Percentiles rank a stretch among this genome's conserved stretches.
phyloP scores from a whole-genome alignment of 208 protist species.

The Crithidia sp. region DNA sequence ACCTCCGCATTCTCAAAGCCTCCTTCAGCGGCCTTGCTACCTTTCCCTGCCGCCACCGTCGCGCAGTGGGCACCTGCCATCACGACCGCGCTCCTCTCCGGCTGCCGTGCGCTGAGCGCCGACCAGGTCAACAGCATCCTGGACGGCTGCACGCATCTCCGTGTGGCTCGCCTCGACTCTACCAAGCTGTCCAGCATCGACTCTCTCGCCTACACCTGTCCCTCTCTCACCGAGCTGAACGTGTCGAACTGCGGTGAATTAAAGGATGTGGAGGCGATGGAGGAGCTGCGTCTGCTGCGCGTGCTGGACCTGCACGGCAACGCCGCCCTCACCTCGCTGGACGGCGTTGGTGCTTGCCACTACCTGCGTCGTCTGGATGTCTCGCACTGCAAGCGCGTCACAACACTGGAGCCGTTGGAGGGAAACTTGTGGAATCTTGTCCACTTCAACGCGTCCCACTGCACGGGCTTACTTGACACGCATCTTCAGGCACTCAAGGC shows the following conservation, averaged over 20 bases:
- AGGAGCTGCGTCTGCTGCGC: slow-evolving; percentile 10
- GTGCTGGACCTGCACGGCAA: slow-evolving; percentile 24
- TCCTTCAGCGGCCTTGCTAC: slow-evolving; percentile 2
- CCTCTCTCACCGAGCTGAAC: slow-evolving; percentile 14
- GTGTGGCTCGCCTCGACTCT: slow-evolving; percentile 14
- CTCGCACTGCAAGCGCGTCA: slow-evolving; percentile 29
- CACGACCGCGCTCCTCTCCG: slow-evolving; percentile 13
- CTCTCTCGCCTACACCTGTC: slow-evolving; percentile 18
- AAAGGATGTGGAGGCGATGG: background rate
- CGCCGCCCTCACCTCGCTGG: slow-evolving; percentile 4
- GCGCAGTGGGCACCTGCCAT: slow-evolving; percentile 13
- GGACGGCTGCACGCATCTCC: slow-evolving; percentile 2
- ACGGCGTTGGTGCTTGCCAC: slow-evolving; percentile 13
- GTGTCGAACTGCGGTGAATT: slow-evolving; percentile 21
- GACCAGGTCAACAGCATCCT: slow-evolving; percentile 14
- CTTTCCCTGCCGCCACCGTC: background rate
- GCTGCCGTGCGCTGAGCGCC: slow-evolving; percentile 9
- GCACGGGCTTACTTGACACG: slow-evolving; percentile 9
- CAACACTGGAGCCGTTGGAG: slow-evolving; percentile 12
- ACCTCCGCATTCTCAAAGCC: slow-evolving; percentile 15
- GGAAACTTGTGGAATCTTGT: background rate
- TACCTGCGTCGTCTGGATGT: slow-evolving; percentile 19
- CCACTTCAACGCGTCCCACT: slow-evolving; percentile 19
- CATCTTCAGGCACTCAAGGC: background rate
- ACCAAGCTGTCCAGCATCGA: slow-evolving; percentile 14